Percentiles rank a stretch among this genome's conserved stretches.
Evolutionary conservation across 345 rosid genomes (phyloP).

Genomic region (Rhizophora mangle): DNA sequence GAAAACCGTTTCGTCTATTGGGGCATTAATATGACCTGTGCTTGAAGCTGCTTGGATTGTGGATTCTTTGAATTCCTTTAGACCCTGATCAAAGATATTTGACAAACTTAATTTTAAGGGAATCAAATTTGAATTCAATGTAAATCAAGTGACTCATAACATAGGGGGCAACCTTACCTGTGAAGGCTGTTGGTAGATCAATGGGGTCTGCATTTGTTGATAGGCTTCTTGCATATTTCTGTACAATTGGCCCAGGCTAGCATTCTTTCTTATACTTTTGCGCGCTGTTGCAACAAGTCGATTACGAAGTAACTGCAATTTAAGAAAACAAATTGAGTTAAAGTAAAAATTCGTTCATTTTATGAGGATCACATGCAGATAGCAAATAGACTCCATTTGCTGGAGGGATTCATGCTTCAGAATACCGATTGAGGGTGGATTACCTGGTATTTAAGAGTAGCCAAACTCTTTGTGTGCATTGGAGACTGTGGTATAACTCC

Average conservation of each 20-base stretch:
- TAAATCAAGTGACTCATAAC: too few relatives aligned
- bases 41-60: constrained; percentile 33
- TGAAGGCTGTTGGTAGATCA: constrained; percentile 27
- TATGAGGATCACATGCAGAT: too few relatives aligned
- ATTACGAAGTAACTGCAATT: constrained; percentile 26
- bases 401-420: not conserved
- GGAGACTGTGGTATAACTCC: constrained; percentile 42
- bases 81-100: constrained; percentile 21
- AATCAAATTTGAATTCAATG: too few relatives aligned
- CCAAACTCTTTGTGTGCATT: constrained; percentile 36
- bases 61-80: constrained; percentile 29
- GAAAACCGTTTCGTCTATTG: constrained; percentile 30
- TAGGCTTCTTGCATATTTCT: constrained; percentile 36
- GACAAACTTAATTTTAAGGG: not conserved
- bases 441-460: constrained; percentile 36
- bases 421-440: not conserved
- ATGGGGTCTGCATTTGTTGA: constrained; percentile 31
- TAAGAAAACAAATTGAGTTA: not conserved
- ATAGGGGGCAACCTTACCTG: constrained; percentile 4
- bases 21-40: constrained; percentile 30
- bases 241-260: constrained; percentile 30
- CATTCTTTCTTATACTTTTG: constrained; percentile 19
- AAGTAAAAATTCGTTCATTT: too few relatives aligned
- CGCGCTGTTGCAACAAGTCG: constrained; percentile 27
- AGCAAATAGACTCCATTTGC: not conserved